phyloP scores from a whole-genome alignment of 2,329 filamentous ascomycete genomes.

The Cercospora sesami region DNA sequence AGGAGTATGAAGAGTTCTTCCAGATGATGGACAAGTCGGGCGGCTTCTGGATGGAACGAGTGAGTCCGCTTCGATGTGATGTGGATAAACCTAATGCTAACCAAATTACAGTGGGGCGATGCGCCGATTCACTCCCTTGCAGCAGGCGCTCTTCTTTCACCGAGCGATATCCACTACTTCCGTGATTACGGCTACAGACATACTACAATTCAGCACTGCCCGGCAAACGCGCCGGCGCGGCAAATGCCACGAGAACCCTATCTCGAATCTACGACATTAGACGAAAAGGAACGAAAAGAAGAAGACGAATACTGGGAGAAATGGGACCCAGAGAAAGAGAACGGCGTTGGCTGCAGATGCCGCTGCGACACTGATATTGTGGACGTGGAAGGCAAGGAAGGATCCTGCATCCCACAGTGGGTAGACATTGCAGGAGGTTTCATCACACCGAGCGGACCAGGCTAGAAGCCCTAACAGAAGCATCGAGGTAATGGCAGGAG shows the following conservation, averaged over 20 bases:
- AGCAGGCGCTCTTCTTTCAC: slow-evolving; percentile 79
- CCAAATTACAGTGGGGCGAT: slow-evolving; percentile 80
- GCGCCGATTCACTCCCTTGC: slow-evolving; percentile 97
- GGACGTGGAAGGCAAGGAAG: slow-evolving; percentile 96
- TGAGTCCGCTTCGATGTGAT: slow-evolving; percentile 50
- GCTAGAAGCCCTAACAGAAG: slow-evolving; percentile 17
- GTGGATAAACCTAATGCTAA: slow-evolving; percentile 42
- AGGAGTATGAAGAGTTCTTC: slow-evolving; percentile 97
- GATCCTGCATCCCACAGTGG: slow-evolving; percentile 93
- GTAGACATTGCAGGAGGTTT: slow-evolving; percentile 95
- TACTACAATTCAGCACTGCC: slow-evolving; percentile 98
- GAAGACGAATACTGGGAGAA: slow-evolving; percentile 96
- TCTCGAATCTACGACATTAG: slow-evolving; percentile 48
- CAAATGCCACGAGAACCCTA: slow-evolving; percentile 79
- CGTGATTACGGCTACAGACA: slow-evolving; percentile 97
- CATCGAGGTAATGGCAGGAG: slow-evolving; percentile 19
- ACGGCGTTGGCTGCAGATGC: slow-evolving; percentile 94
- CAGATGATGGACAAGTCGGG: slow-evolving; percentile 98
- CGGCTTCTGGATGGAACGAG: slow-evolving; percentile 98
- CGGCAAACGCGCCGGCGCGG: slow-evolving; percentile 85
- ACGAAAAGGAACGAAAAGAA: slow-evolving; percentile 78
- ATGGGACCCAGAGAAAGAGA: slow-evolving; percentile 84
- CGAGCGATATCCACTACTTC: slow-evolving; percentile 94
- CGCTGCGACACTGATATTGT: slow-evolving; percentile 96
- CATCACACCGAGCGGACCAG: slow-evolving; percentile 44